Conservation (phyloP, 2,329 filamentous ascomycete species). For the Diaporthe caulivora region DNA sequence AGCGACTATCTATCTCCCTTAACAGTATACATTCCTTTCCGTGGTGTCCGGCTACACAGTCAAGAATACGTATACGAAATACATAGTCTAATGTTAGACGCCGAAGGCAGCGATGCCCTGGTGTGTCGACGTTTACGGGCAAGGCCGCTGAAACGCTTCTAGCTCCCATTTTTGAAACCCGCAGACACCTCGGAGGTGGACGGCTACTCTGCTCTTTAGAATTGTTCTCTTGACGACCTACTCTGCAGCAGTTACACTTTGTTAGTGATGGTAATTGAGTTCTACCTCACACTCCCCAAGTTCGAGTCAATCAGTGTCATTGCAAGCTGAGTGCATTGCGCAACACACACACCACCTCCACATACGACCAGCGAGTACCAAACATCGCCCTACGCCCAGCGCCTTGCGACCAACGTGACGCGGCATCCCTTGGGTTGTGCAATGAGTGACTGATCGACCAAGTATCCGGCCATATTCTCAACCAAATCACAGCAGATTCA, state of each 20-base stretch:
- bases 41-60: constrained; percentile 3
- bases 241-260: not conserved
- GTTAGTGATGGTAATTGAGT: too few relatives aligned
- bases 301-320: not conserved
- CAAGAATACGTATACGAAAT: not conserved
- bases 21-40: not conserved
- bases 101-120: constrained; percentile 18
- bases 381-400: not conserved
- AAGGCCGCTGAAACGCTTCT: constrained; percentile 26
- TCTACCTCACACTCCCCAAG: not conserved
- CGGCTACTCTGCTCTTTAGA: not conserved
- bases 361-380: not conserved
- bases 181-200: constrained; percentile 1
- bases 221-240: not conserved
- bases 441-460: constrained; percentile 2
- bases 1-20: not conserved
- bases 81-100: not conserved
- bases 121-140: constrained; percentile 7
- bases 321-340: not conserved
- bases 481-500: not conserved
- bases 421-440: constrained; percentile 15
- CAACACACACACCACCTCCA: constrained; percentile 9
- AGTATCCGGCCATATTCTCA: not conserved
- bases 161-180: constrained; percentile 20
- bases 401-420: constrained; percentile 6